Evolutionary conservation across 1,139 yeast genomes (phyloP).

Genomic region (Yamadazyma jaroonii): DNA sequence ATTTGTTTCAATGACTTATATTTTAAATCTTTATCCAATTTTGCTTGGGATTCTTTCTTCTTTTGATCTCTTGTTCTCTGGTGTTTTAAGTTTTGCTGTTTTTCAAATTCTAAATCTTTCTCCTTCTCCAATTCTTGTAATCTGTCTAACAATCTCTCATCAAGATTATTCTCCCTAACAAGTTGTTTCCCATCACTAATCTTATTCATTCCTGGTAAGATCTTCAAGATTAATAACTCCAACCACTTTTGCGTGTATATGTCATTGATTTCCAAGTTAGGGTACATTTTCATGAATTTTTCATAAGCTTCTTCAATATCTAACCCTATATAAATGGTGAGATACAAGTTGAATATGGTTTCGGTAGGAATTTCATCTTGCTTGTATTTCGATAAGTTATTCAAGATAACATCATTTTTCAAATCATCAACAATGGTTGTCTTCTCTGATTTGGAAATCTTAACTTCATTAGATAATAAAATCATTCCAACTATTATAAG

Average conservation of each 20-base stretch:
- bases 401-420: constrained; percentile 20
- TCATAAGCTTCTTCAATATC: constrained; percentile 12
- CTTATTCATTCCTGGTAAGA: constrained; percentile 29
- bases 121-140: constrained; percentile 18
- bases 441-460: constrained; percentile 16
- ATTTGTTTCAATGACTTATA: constrained; percentile 35
- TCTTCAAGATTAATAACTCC: constrained; percentile 36
- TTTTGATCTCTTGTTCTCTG: constrained; percentile 22
- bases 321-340: constrained; percentile 22
- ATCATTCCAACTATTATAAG: constrained; percentile 36
- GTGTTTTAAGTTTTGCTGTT: constrained; percentile 18
- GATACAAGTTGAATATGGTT: constrained; percentile 31
- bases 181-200: constrained; percentile 28
- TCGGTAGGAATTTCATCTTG: constrained; percentile 30
- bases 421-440: constrained; percentile 16
- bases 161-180: constrained; percentile 20
- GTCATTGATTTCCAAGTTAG: constrained; percentile 15
- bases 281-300: constrained; percentile 11
- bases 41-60: constrained; percentile 22
- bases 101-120: constrained; percentile 17
- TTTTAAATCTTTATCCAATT: constrained; percentile 28
- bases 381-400: constrained; percentile 21
- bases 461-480: constrained; percentile 16
- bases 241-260: constrained; percentile 22
- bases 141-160: constrained; percentile 14